phyloP scores from a whole-genome alignment of 1,284 basidiomycete species.

The Mycena sp. region DNA sequence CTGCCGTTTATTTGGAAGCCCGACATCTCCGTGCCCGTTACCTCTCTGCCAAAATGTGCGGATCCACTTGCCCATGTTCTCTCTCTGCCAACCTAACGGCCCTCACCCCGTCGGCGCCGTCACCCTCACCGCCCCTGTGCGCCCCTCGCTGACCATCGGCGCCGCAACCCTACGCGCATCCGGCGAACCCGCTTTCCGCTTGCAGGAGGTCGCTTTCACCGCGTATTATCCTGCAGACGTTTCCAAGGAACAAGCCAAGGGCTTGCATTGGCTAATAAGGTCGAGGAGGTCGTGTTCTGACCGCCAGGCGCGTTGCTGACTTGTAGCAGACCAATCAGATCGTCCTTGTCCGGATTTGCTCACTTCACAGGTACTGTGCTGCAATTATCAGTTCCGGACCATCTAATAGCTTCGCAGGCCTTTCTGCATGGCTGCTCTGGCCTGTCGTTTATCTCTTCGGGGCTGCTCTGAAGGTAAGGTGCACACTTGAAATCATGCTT shows the following conservation, averaged over 20 bases:
- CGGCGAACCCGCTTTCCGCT: conserved; percentile 51
- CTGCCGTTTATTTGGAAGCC: no score
- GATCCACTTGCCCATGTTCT: conserved; percentile 10
- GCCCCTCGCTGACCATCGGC: conserved; percentile 50
- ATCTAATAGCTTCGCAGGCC: not conserved
- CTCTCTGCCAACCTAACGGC: conserved; percentile 10
- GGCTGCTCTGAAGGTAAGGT: conserved; percentile 51
- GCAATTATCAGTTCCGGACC: not conserved
- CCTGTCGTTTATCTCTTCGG: conserved; percentile 61
- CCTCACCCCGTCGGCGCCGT: conserved; percentile 62
- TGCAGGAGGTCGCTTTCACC: conserved; percentile 68
- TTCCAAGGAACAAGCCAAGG: conserved; percentile 42
- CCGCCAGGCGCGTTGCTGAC: not conserved
- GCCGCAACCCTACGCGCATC: conserved; percentile 47
- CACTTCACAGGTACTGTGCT: conserved; percentile 31
- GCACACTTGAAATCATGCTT: no score
- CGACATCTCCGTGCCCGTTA: no score
- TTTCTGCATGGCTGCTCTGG: conserved; percentile 57
- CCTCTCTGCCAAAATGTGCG: not conserved
- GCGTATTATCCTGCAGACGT: conserved; percentile 65
- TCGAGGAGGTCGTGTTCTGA: conserved; percentile 37
- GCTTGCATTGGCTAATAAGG: conserved; percentile 64
- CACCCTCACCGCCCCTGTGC: conserved; percentile 57
- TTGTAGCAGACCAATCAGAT: conserved; percentile 16
- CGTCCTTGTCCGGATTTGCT: conserved; percentile 18